Evolutionary conservation across 2,329 filamentous ascomycete species (phyloP), one percentile per base, ranked within the genome.

Genomic region (Fusarium algeriense): DNA sequence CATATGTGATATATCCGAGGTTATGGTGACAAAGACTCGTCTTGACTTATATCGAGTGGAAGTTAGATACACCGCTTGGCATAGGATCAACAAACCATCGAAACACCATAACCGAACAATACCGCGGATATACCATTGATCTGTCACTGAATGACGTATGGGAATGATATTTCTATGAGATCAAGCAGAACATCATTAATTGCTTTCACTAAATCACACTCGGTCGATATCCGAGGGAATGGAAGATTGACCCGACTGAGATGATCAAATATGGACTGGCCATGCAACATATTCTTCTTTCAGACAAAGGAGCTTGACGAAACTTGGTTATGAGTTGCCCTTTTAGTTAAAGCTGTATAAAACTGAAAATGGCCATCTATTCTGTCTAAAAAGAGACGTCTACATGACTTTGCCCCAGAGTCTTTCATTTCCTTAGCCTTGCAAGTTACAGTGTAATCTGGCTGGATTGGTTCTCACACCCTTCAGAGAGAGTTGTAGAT

Each of bases 131-230:
- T 69, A 56, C 32, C 38, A 67, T 65, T 74, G 72, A 88, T 46
- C 91, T 95, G 88, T 88, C 78, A 95, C 77, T 92, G 87, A 80
- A 93, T 94, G 89, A 91, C 26, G 70, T 68, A 52, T 20, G 32
- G 19, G 13, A 15, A 40, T 40, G 12, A 43, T 30, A 14, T 8
- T 13, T 20, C 30, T 12, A 52, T 13, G n/a, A 53, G 23, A 9
- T 49, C n/a, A 53, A 56, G 43, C 26, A 28, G 6, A 44, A 20
- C 14, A 11, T 17, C 41, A 48, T 64, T 26, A 6, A 6, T 14
- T 43, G 7, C 28, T 49, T 35, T 52, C 35, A 13, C 17, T 32
- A 26, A 30, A 32, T 23, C 20, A 61, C 19, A 44, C 35, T 66
- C 56, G 55, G 52, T 45, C 44, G 32, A 41, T 35, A 35, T 34